phyloP scores from a whole-genome alignment of 2,329 filamentous ascomycete genomes.

The Trichophyton benhamiae region DNA sequence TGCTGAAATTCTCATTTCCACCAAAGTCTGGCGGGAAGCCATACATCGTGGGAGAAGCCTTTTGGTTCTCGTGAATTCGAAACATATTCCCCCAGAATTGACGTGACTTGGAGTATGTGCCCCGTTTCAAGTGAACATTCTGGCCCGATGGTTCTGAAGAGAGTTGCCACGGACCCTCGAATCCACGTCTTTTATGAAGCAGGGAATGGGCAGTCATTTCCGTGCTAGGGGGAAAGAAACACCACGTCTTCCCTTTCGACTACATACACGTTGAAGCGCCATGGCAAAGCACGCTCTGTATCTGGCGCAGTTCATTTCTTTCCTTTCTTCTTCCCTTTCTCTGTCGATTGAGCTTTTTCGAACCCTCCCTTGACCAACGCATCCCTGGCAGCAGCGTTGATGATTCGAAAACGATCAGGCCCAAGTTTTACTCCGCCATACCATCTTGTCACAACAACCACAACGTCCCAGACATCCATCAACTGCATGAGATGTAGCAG shows the following conservation, averaged over 20 bases:
- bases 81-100: not conserved
- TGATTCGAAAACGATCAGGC: constrained; percentile 77
- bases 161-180: not conserved
- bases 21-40: not conserved
- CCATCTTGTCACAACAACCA: constrained; percentile 91
- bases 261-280: not conserved
- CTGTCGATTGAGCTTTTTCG: constrained; percentile 43
- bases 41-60: not conserved
- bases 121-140: not conserved
- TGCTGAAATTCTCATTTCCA: not conserved
- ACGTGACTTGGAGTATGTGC: not conserved
- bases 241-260: not conserved
- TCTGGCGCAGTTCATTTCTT: constrained; percentile 7
- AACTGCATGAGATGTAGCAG: constrained; percentile 83
- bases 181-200: not conserved
- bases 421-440: constrained; percentile 86
- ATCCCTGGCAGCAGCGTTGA: constrained; percentile 76
- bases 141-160: not conserved
- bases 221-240: not conserved
- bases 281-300: not conserved
- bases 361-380: constrained; percentile 67
- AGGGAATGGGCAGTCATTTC: not conserved
- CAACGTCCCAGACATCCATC: constrained; percentile 84
- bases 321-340: constrained; percentile 38
- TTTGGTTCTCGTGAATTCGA: not conserved